Evolutionary conservation across 2,329 filamentous ascomycete genomes (phyloP).

Genomic region (Beauveria bassiana): DNA sequence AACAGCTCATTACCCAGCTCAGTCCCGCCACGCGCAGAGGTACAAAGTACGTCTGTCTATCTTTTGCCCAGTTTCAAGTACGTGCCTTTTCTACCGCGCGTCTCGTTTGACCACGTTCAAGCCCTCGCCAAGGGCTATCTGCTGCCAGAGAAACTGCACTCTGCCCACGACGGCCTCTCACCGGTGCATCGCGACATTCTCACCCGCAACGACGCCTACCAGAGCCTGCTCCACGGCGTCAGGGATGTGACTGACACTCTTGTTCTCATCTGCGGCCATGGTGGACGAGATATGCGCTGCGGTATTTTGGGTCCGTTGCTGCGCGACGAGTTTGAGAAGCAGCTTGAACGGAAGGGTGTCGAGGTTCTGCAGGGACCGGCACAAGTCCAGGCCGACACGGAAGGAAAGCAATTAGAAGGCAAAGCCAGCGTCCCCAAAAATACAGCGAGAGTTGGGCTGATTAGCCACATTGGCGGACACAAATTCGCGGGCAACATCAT

Average conservation of each 20-base stretch:
- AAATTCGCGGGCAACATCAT: conserved; percentile 84
- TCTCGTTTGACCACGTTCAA: conserved; percentile 46
- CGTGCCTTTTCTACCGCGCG: conserved; percentile 60
- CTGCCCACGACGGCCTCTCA: conserved; percentile 51
- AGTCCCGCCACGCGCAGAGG: conserved; percentile 31
- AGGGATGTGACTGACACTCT: conserved; percentile 57
- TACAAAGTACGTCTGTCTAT: conserved; percentile 58
- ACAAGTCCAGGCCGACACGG: conserved; percentile 25
- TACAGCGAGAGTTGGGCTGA: conserved; percentile 56
- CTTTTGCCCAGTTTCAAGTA: conserved; percentile 80
- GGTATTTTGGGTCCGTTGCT: conserved; percentile 72
- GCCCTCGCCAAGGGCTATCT: conserved; percentile 58
- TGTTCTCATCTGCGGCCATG: conserved; percentile 86
- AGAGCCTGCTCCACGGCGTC: conserved; percentile 45
- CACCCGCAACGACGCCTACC: conserved; percentile 44
- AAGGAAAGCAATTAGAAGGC: conserved; percentile 18
- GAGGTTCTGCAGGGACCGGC: conserved; percentile 40
- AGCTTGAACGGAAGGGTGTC: conserved; percentile 43
- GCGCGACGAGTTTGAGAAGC: conserved; percentile 58
- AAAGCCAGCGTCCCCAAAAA: conserved; percentile 12
- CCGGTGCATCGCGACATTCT: conserved; percentile 48
- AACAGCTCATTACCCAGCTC: conserved; percentile 66
- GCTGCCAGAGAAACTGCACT: conserved; percentile 54
- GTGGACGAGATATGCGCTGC: conserved; percentile 72
- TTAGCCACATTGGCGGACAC: conserved; percentile 77